Evolutionary conservation across 1,139 yeast genomes (phyloP).

Genomic region (Yamadazyma songkhlaensis): DNA sequence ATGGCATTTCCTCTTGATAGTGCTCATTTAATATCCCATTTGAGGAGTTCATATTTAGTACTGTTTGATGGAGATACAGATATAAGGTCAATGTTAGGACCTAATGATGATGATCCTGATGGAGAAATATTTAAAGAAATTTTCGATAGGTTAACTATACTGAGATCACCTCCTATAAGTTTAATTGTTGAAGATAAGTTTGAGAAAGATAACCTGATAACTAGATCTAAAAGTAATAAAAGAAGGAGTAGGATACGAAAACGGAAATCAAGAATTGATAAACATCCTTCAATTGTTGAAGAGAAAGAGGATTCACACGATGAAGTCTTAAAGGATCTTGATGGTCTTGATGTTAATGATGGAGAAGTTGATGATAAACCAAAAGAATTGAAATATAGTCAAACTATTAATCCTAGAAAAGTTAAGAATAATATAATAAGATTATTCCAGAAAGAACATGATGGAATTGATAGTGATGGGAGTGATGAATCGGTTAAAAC

Average conservation of each 20-base stretch:
- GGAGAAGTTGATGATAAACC: neutral
- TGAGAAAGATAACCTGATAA: neutral
- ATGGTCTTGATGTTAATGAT: slow-evolving; percentile 1
- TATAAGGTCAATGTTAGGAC: slow-evolving; percentile 22
- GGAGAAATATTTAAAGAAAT: slow-evolving; percentile 11
- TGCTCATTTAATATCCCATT: slow-evolving; percentile 27
- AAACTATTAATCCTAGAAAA: slow-evolving; percentile 8
- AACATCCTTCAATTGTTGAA: slow-evolving; percentile 3
- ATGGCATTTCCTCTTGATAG: slow-evolving; percentile 41
- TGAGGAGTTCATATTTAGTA: slow-evolving; percentile 30
- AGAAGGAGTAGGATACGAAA: slow-evolving; percentile 5
- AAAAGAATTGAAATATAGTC: slow-evolving; percentile 4
- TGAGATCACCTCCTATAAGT: slow-evolving; percentile 36
- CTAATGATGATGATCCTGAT: slow-evolving; percentile 14
- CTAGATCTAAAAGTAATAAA: neutral
- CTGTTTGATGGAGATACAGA: slow-evolving; percentile 26
- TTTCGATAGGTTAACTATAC: slow-evolving; percentile 12
- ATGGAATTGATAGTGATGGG: slow-evolving; percentile 11
- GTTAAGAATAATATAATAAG: slow-evolving; percentile 10
- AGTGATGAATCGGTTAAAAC: slow-evolving; percentile 14
- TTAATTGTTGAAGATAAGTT: slow-evolving; percentile 12
- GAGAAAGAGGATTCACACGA: slow-evolving; percentile 2
- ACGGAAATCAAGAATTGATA: neutral
- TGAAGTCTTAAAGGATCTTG: neutral
- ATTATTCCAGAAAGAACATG: slow-evolving; percentile 12